Base-by-base conservation (phyloP, 148 eudicot species). In the Vaccinium vitisidaea region DNA sequence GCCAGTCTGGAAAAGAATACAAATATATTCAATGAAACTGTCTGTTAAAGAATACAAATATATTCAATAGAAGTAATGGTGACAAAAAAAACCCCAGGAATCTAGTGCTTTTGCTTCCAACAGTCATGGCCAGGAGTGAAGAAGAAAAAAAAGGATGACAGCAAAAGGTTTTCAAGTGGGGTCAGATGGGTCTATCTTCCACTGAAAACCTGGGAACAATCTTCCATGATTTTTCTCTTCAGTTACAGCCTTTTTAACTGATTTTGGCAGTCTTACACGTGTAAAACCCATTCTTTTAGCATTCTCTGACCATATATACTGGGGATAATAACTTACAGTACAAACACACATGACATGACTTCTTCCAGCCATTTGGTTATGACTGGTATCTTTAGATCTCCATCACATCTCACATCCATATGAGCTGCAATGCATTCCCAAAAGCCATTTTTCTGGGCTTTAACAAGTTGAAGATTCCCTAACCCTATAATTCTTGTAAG, bases 171-270 rank as follows among this genome's bases (percentile, higher is more conserved):
- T 75, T 43, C 88, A 82, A 84, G 73, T 89, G 84, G 86, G 76
- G 59, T 80, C 84, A 81, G 86, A 84, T 75, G 88, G 81, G 83
- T 80, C 79, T 80, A 78, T 16, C 80, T 84, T 86, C 86, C 93
- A 88, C 94, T 90, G 92, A 95, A 92, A 89, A 87, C 90, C 89
- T 87, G 95, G 91, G 77, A 73, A 59, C 67, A 39, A 11, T 63
- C 78, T 83, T 71, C 84, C 84, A 67, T 86, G 80, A 78, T 50
- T 81, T 61, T 77, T 75, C 80, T 86, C 79, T 84, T 86, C 78
- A 83, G 87, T 82, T 85, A 83, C 83, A 86, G 70, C 65, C 63
- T 55, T 86, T 91, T 84, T 85, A 90, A 91, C 93, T 84, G 88
- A 87, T 83, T 89, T 87, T 87, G 90, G 89, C 93, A 86, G 90